Evolutionary conservation across 2,329 filamentous ascomycete genomes (phyloP), one percentile per base, ranked within the genome.

Genomic region (Fusarium siculi): DNA sequence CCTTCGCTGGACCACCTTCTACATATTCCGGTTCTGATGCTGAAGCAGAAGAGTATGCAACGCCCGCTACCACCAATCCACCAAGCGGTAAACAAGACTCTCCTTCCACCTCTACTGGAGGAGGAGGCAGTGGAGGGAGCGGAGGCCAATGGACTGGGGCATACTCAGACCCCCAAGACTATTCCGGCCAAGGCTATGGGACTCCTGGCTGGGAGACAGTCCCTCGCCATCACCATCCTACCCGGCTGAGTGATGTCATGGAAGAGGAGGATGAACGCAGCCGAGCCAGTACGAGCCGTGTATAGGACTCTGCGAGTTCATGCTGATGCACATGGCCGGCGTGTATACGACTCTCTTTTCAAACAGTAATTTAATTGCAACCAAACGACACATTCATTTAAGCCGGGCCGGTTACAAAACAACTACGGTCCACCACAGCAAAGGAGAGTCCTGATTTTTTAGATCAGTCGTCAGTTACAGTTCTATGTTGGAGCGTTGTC

Each of bases 211-310:
- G 94, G 93, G 93, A 96, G 72, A 84, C 85, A n/a, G 85, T 94
- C 71, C 91, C 92, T 30, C 88, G 91, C 63, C 95, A 97, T 81
- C 93, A 96, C 75, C 94, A 97, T 82, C 95, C 95, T 0, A 97
- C 95, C 14, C 87, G 95, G 63, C 85, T 97, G 71, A 97, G 94
- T 80, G 95, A 97, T 82, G 95, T 97, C 34, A 87, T 96, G 36
- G 93, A 95, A 79, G 94, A 94, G 79, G 92, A 97, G 72, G 93
- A 96, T 74, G 94, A 97, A 82, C 87, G 91, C 56, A 93, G 93
- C 79, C 89, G 93, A 28, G 93, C 92, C 19, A 93, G 92, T 74
- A 91, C 90, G 72, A 90, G 88, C 78, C 87, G 88, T 37, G 76
- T 76, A 44, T 81, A 81, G 75, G 76, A 78, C 43, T 76, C 73